Conservation (phyloP, 2,329 filamentous ascomycete genomes). For the Ophiocordyceps unilateralis region DNA sequence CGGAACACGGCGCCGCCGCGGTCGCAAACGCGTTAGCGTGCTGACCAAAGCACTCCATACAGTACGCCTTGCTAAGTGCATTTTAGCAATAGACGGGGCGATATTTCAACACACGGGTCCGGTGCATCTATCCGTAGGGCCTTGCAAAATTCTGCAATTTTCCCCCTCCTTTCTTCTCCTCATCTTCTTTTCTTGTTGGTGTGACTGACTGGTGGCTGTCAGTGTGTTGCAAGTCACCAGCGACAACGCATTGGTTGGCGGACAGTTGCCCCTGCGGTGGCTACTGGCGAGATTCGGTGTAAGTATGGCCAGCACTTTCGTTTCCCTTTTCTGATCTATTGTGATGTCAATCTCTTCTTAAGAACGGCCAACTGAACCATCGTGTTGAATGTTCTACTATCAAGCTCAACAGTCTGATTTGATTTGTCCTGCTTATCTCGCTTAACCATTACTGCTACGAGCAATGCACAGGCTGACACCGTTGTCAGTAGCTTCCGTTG, state of each 20-base stretch:
- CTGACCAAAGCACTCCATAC: background rate
- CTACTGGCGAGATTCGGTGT: no score
- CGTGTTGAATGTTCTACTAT: conserved; percentile 38
- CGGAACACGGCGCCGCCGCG: no score
- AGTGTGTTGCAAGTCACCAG: no score
- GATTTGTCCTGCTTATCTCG: background rate
- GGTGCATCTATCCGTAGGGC: no score
- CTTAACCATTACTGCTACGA: background rate
- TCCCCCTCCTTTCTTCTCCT: no score
- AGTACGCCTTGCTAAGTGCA: background rate
- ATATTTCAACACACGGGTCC: background rate
- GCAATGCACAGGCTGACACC: background rate
- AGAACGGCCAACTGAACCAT: conserved; percentile 50
- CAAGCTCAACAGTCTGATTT: conserved; percentile 49
- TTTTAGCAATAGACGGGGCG: background rate
- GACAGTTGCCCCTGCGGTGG: no score
- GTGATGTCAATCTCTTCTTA: conserved; percentile 43
- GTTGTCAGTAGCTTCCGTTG: background rate
- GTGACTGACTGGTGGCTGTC: no score
- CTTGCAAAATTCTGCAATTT: no score
- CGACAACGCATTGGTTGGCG: no score
- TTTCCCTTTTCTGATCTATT: conserved; percentile 4
- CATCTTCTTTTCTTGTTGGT: no score
- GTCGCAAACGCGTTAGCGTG: background rate
- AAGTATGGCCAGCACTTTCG: conserved; percentile 2